Percentiles rank a stretch among this genome's conserved stretches.
These are phyloP conservation scores for Pseudocercospora crystallina DNA, from an alignment of 2,329 filamentous ascomycete species.

Conservation along the genomic window DNA sequence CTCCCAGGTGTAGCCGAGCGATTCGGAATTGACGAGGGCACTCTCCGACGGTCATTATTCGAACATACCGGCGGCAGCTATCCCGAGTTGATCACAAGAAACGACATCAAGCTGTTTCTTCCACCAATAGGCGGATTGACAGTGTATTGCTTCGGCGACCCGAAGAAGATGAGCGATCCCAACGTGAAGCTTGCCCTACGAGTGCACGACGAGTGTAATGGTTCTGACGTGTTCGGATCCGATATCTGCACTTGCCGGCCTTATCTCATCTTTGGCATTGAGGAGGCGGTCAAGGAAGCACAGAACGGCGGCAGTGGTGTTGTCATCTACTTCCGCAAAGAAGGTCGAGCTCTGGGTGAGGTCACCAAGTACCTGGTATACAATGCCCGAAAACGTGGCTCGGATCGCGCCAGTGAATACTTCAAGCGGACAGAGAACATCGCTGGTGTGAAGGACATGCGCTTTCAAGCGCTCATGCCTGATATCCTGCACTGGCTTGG, in stretches of 20 bases:
- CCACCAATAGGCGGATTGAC: conserved; percentile 94
- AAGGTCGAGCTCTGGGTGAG: conserved; percentile 89
- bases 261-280: conserved; percentile 94
- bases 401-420: conserved; percentile 81
- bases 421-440: conserved; percentile 98
- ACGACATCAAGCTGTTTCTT: conserved; percentile 92
- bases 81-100: conserved; percentile 91
- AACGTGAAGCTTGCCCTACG: conserved; percentile 77
- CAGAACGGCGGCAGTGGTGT: conserved; percentile 91
- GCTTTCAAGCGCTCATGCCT: conserved; percentile 97
- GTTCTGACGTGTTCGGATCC: conserved; percentile 94
- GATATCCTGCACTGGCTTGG: conserved; percentile 92
- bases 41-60: conserved; percentile 81
- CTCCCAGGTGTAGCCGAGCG: conserved; percentile 71
- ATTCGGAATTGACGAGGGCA: conserved; percentile 93
- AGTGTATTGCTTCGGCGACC: conserved; percentile 95
- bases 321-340: conserved; percentile 98
- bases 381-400: conserved; percentile 77
- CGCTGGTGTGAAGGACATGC: conserved; percentile 89
- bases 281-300: conserved; percentile 95
- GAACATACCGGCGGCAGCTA: conserved; percentile 96
- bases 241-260: conserved; percentile 97
- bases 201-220: conserved; percentile 88
- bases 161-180: conserved; percentile 87
- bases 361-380: conserved; percentile 87